Evolutionary conservation across 306 rosid genomes (phyloP), one percentile per base, ranked within the genome.

Genomic region (Malus orientalis): DNA sequence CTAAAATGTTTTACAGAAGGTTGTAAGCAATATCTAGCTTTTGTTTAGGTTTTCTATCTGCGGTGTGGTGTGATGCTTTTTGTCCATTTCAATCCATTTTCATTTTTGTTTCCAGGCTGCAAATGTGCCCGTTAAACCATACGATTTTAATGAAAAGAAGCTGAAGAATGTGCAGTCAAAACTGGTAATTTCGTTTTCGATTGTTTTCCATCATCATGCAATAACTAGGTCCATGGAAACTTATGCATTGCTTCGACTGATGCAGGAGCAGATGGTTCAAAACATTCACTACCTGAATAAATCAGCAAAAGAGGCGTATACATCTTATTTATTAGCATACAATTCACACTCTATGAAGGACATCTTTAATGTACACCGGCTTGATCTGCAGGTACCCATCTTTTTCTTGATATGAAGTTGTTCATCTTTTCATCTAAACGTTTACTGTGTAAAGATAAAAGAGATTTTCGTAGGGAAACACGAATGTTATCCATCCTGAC

Each of bases 271-370:
- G 74, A 73, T 95, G 87, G 96, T 95, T 54, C 82, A 82, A 27
- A 80, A 66, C 49, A 88, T 85, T 74, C 90, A 95, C 85, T 88
- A 92, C 87, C 84, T 95, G 88, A 84, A 89, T 80, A 45, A 65
- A 75, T 71, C 91, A 36, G 97, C 98, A 62, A 95, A 90, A 81
- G 98, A 92, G 15, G 98, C 98, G 67, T 95, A 92, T 80, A 82
- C 97, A 72, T 86, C 98, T 57, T 95, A 90, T 77, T 60, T 95
- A 59, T 83, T 90, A 81, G 89, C 97, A 55, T 95, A 92, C 70
- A 90, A 95, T 78, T 85, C 98, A 69, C 98, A 92, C 84, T 89
- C 98, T 13, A 95, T 90, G 97, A 95, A 92, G 81, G 98, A 92
- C 63, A 92, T 89, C 67, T 95, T 90, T 80, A 91, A 95, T 23